Base-by-base conservation (phyloP, 208 protist genomes). In the Trypanosoma congolense region DNA sequence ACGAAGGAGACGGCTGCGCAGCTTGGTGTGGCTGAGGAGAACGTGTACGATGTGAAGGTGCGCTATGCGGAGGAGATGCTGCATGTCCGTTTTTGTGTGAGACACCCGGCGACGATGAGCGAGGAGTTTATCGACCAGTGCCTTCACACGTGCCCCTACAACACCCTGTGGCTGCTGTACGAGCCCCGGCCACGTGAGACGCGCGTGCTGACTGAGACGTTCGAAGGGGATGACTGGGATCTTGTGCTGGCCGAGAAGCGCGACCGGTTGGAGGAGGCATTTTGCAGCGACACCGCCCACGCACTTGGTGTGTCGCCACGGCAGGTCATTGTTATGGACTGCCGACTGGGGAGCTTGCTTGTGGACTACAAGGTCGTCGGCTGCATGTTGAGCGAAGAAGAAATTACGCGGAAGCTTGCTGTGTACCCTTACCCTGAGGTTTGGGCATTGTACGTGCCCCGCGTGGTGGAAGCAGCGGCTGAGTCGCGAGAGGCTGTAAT, bases 11-110 rank as follows among this genome's bases (percentile, higher is more conserved):
- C n/a, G n/a, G n/a, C n/a, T n/a, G n/a, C n/a, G n/a, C n/a, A n/a
- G n/a, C n/a, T n/a, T n/a, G n/a, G n/a, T n/a, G n/a, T n/a, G n/a
- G n/a, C n/a, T n/a, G n/a, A n/a, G n/a, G n/a, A n/a, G n/a, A n/a
- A n/a, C n/a, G n/a, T n/a, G n/a, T n/a, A n/a, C n/a, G n/a, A n/a
- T 80, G 79, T 35, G 72, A 79, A 44, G 79, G 68, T 46, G 21
- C 5, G 42, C n/a, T 24, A 25, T n/a, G n/a, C 10, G 10, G 21
- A 46, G 42, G 21, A 24, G 6, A 24, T n/a, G 42, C 42, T 46
- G n/a, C 6, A 25, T 9, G 10, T 46, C 6, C 10, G 21, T 9
- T 46, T 46, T 24, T 22, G 6, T 6, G 6, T 46, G 6, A n/a
- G 10, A 6, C 42, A 8, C 6, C 18, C 42, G n/a, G 10, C 6